Evolutionary conservation across 2,329 filamentous ascomycete genomes (phyloP), one percentile per base, ranked within the genome.

Genomic region (Thermomyces lanuginosus): DNA sequence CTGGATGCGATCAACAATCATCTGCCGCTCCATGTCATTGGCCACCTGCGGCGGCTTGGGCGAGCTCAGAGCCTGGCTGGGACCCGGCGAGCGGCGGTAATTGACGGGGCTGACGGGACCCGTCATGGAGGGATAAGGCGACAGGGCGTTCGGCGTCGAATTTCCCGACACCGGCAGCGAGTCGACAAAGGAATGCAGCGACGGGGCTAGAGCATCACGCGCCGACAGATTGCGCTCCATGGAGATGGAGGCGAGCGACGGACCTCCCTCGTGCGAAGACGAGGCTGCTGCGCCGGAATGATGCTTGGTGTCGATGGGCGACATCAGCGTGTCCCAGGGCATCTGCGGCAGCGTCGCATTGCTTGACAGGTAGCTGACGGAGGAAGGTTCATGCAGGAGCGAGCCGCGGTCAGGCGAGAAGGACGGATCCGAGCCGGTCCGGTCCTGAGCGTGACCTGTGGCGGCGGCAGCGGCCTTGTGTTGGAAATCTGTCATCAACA

Each of bases 401-500:
- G 75, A 64, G 29, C 73, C 64, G 36, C 68, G 72, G 42, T 72
- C 73, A 36, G 80, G 71, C 32, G 81, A 72, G 50, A 80, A 84
- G 37, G 76, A 63, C 51, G 78, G 73, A 46, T 60, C 50, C 28
- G 56, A 53, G 27, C 52, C 53, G 21, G 43, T 40, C 38, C 54
- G 56, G 42, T 64, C 58, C 35, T 61, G 53, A 31, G 52, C 43
- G 54, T 63, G 60, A 28, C 31, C 28, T 38, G 58, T 58, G 44
- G 54, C 53, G 46, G 66, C 63, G 41, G 72, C 75, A 57, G 84
- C 86, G 45, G 75, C 84, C 64, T 93, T 93, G 63, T 93, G 83
- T 60, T 92, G 86, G 50, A 95, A 77, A 60, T 95, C 84, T 50
- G 86, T 89, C 63, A 98, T 91, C 53, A 98, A 72, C 82, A 95